phyloP scores from a whole-genome alignment of 257 asterid genomes.

The Cruciata laevipes region DNA sequence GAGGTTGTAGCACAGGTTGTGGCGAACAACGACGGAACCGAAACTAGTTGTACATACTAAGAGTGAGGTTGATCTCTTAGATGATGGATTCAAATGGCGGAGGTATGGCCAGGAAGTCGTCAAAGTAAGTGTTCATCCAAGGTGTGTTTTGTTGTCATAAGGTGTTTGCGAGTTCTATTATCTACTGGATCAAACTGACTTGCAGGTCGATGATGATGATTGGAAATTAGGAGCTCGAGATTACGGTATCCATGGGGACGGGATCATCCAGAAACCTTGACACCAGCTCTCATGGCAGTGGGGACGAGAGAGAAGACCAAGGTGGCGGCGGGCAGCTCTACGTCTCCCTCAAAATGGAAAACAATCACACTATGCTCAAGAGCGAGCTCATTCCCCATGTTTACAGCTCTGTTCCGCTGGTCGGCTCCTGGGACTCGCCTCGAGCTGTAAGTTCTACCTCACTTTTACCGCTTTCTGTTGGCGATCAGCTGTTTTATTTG shows the following conservation, averaged over 20 bases:
- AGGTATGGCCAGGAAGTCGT: no score
- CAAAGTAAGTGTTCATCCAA: no score
- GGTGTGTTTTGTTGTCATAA: no score
- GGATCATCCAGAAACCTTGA: slow-evolving; percentile 62
- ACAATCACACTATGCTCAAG: slow-evolving; percentile 37
- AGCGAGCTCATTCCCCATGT: slow-evolving; percentile 85
- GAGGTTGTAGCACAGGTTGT: no score
- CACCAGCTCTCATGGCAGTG: slow-evolving; percentile 55
- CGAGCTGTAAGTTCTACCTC: slow-evolving; percentile 49
- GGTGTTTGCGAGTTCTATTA: no score
- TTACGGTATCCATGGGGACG: slow-evolving; percentile 44
- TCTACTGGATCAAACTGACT: no score
- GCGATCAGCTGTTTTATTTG: neutral
- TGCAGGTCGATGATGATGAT: neutral
- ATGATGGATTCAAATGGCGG: no score
- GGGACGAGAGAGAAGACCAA: slow-evolving; percentile 51
- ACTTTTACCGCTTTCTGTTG: neutral
- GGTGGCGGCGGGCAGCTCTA: slow-evolving; percentile 92
- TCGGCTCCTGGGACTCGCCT: slow-evolving; percentile 92
- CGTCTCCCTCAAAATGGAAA: slow-evolving; percentile 92
- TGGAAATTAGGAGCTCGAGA: neutral
- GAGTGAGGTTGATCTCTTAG: no score
- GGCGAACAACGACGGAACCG: no score
- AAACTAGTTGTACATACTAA: no score
- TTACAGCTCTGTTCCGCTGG: slow-evolving; percentile 83